These are phyloP conservation scores for Globisporangium heterothallicum DNA, from an alignment of 352 stramenopile species.

Conservation along the genomic window DNA sequence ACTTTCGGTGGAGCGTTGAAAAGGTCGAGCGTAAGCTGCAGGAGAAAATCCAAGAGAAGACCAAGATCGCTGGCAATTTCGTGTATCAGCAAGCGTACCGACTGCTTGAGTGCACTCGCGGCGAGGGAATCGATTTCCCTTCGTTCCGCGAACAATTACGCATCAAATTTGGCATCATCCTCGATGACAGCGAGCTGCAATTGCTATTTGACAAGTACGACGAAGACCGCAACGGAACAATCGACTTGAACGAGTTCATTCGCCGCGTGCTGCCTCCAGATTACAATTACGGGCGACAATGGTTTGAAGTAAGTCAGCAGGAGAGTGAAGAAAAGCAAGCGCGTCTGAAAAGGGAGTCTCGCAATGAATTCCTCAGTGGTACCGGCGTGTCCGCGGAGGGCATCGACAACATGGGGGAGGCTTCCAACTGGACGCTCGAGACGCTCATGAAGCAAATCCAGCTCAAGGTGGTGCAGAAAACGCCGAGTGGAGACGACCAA, in stretches of 20 bases:
- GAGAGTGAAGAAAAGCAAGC: conserved; percentile 53
- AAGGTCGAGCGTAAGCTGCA: conserved; percentile 80
- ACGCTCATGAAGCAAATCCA: conserved; percentile 70
- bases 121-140: conserved; percentile 70
- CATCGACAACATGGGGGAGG: conserved; percentile 37
- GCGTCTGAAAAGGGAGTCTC: conserved; percentile 50
- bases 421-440: conserved; percentile 60
- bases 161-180: conserved; percentile 75
- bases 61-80: conserved; percentile 78
- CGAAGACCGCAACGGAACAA: conserved; percentile 69
- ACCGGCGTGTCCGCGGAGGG: conserved; percentile 22
- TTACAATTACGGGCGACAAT: conserved; percentile 69
- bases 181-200: conserved; percentile 64
- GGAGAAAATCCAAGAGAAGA: conserved; percentile 85
- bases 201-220: conserved; percentile 85
- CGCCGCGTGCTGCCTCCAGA: conserved; percentile 64
- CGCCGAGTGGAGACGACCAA: conserved; percentile 67
- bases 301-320: conserved; percentile 73
- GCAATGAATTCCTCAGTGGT: conserved; percentile 55
- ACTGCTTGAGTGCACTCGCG: conserved; percentile 64
- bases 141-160: conserved; percentile 73
- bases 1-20: conserved; percentile 72
- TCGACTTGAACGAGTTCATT: conserved; percentile 84
- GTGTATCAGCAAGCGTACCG: conserved; percentile 85
- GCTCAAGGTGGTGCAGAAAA: conserved; percentile 73